These are phyloP conservation scores for Cnidoscolus chayamansa DNA, from an alignment of 441 rosid species.

Conservation along the genomic window DNA sequence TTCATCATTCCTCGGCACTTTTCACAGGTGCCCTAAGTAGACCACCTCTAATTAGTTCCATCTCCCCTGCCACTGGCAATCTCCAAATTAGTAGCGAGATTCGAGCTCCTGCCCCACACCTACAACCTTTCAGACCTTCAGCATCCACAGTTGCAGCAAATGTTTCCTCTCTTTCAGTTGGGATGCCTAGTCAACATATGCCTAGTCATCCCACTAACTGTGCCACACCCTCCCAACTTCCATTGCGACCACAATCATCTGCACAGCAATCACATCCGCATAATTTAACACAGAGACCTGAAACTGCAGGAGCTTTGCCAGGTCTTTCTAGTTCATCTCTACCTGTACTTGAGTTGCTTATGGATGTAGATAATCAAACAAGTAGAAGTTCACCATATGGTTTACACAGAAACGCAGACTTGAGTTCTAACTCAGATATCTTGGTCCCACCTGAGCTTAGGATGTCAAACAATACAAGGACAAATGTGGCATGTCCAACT, in stretches of 20 bases:
- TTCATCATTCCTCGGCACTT: constrained; percentile 25
- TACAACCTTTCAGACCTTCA: constrained; percentile 52
- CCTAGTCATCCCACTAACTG: constrained; percentile 21
- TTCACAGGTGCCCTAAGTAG: constrained; percentile 38
- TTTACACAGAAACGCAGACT: constrained; percentile 22
- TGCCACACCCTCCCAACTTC: constrained; percentile 21
- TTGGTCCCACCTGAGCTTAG: constrained; percentile 18
- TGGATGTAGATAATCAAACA: constrained; percentile 23
- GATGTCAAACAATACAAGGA: constrained; percentile 5
- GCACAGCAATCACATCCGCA: constrained; percentile 19
- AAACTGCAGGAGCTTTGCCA: constrained; percentile 21
- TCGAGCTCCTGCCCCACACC: constrained; percentile 59
- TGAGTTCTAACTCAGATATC: constrained; percentile 21
- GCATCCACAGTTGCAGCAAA: constrained; percentile 25
- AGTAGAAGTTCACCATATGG: constrained; percentile 22
- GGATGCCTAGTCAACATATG: constrained; percentile 28
- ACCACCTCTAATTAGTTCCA: constrained; percentile 45
- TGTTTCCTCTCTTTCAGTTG: constrained; percentile 23
- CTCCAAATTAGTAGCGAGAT: constrained; percentile 42
- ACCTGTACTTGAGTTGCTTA: constrained; percentile 26
- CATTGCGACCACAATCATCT: constrained; percentile 21
- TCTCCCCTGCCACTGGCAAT: constrained; percentile 38
- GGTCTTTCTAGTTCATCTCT: constrained; percentile 15
- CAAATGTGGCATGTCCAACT: constrained; percentile 16
- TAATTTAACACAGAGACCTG: constrained; percentile 17